These are phyloP conservation scores for Diaporthe citriasiana DNA, from an alignment of 2,329 filamentous ascomycete species.

Conservation along the genomic window DNA sequence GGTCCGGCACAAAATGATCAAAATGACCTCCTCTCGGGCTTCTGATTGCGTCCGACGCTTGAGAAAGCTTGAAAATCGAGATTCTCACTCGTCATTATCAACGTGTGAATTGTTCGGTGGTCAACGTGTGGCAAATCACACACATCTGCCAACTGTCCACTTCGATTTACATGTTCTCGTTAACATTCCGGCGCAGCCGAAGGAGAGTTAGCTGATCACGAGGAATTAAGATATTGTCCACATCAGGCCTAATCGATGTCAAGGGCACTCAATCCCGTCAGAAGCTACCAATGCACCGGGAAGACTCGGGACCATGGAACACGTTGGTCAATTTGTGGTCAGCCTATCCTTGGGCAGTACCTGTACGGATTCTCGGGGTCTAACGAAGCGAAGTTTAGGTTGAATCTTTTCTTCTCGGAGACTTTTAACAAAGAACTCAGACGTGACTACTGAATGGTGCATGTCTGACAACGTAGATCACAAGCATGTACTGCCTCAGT, in stretches of 20 bases:
- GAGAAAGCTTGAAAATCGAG: neutral
- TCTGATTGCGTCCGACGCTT: neutral
- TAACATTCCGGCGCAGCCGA: neutral
- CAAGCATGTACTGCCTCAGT: neutral
- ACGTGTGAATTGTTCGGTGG: neutral
- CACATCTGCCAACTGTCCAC: neutral
- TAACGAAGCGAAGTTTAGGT: neutral
- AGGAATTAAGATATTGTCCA: neutral
- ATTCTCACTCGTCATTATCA: neutral
- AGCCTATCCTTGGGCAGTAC: neutral
- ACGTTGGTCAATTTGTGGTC: neutral
- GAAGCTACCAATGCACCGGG: neutral
- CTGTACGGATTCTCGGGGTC: neutral
- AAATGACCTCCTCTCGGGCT: neutral
- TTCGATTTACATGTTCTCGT: neutral
- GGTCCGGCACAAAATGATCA: neutral
- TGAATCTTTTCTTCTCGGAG: neutral
- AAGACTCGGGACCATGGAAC: neutral
- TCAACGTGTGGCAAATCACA: neutral
- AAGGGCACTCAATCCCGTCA: neutral
- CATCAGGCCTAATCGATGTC: neutral
- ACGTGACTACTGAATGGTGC: neutral
- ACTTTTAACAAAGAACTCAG: neutral
- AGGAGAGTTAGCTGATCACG: neutral
- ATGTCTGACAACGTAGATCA: no score